These are phyloP conservation scores for Selaginella tamariscina DNA, from an alignment of 75 land plant genomes.

Conservation along the genomic window DNA sequence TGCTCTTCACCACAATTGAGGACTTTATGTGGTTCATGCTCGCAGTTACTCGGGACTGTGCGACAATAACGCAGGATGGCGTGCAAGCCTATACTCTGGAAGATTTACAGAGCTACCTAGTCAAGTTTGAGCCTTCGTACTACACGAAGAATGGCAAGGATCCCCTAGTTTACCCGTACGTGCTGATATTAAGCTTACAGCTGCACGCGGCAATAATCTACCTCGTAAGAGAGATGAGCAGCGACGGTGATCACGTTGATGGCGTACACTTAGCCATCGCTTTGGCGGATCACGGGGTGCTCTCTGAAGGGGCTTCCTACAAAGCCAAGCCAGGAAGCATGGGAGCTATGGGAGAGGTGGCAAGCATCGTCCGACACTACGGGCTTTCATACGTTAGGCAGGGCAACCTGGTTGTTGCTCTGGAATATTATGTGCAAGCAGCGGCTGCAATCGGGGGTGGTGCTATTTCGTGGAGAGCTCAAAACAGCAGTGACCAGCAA, in stretches of 20 bases:
- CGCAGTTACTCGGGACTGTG: slow-evolving; percentile 50
- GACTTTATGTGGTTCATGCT: slow-evolving; percentile 94
- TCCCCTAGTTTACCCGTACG: slow-evolving; percentile 93
- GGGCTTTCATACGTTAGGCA: slow-evolving; percentile 58
- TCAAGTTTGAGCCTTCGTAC: slow-evolving; percentile 85
- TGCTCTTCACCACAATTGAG: slow-evolving; percentile 82
- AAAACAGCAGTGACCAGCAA: slow-evolving; percentile 52
- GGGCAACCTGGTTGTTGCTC: slow-evolving; percentile 48
- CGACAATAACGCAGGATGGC: slow-evolving; percentile 36
- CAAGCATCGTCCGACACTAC: slow-evolving; percentile 74
- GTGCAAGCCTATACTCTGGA: slow-evolving; percentile 62
- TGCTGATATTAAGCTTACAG: slow-evolving; percentile 85
- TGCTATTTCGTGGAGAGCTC: slow-evolving; percentile 64
- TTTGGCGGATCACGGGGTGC: slow-evolving; percentile 64
- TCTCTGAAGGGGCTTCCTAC: slow-evolving; percentile 42
- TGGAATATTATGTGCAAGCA: slow-evolving; percentile 95
- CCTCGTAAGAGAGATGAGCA: slow-evolving; percentile 57
- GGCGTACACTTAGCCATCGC: slow-evolving; percentile 75
- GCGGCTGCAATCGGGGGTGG: slow-evolving; percentile 95
- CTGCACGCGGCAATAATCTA: slow-evolving; percentile 58
- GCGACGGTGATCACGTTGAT: slow-evolving; percentile 67
- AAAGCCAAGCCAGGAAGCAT: slow-evolving; percentile 56
- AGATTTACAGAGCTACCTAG: slow-evolving; percentile 79
- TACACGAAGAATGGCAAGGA: slow-evolving; percentile 99
- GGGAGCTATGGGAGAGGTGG: slow-evolving; percentile 71